These are phyloP conservation scores for Raddia guianensis DNA, from an alignment of 176 grass and related monocot genomes.

Conservation along the genomic window DNA sequence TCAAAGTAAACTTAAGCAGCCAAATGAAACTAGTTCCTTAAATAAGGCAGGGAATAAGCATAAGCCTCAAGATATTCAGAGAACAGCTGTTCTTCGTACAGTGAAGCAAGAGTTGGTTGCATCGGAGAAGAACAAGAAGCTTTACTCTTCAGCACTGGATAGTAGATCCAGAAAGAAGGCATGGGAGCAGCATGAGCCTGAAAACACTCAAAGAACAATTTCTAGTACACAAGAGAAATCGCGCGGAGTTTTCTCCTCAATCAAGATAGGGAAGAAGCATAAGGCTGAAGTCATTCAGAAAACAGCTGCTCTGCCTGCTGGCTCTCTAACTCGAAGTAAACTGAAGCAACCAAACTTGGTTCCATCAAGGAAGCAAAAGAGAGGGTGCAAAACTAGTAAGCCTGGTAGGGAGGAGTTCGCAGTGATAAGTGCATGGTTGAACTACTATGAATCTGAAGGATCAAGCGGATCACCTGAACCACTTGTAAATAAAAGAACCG, in stretches of 20 bases:
- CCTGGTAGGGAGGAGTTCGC: constrained; percentile 30
- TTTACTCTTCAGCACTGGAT: too few relatives aligned
- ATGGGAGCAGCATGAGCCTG: too few relatives aligned
- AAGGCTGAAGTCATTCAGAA: too few relatives aligned
- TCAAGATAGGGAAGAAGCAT: too few relatives aligned
- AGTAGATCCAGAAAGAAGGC: too few relatives aligned
- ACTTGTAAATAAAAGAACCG: constrained; percentile 73
- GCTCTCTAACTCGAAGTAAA: not conserved
- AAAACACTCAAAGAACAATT: too few relatives aligned
- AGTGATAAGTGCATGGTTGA: constrained; percentile 54
- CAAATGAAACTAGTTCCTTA: constrained; percentile 8
- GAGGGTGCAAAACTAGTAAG: constrained; percentile 24
- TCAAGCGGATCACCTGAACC: constrained; percentile 59
- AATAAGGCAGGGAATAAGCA: constrained; percentile 11
- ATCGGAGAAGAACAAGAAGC: not conserved
- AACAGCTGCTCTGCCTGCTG: not conserved
- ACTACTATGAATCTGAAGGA: constrained; percentile 64
- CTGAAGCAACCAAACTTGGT: not conserved
- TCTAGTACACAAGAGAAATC: too few relatives aligned
- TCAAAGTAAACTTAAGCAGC: constrained; percentile 8
- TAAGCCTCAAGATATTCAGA: not conserved
- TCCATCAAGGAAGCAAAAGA: constrained; percentile 7
- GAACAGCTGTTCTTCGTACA: not conserved
- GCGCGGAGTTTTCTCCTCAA: too few relatives aligned
- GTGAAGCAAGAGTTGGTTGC: not conserved